Conservation (phyloP, 2,329 filamentous ascomycete genomes). For the Colletotrichum sp. region DNA sequence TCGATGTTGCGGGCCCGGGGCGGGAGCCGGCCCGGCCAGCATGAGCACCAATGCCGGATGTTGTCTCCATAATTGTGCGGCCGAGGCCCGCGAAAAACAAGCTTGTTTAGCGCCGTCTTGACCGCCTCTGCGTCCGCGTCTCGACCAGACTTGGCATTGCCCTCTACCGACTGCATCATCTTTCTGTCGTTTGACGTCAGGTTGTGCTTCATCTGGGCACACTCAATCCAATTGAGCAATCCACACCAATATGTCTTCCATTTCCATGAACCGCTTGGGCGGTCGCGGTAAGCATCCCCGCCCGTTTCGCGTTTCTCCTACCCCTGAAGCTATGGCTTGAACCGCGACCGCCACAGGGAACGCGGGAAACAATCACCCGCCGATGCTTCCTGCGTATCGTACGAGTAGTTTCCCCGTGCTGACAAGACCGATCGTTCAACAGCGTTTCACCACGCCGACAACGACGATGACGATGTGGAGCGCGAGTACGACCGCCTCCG, state of each 20-base stretch:
- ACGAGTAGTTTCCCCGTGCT: neutral
- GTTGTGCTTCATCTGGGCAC: neutral
- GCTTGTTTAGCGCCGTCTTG: constrained; percentile 18
- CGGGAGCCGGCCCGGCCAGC: constrained; percentile 1
- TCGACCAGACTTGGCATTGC: neutral
- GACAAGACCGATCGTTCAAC: constrained; percentile 1
- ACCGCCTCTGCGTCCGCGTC: neutral
- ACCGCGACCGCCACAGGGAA: neutral
- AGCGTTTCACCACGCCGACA: constrained; percentile 80
- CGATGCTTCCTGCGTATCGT: neutral
- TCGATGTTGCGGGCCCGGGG: neutral
- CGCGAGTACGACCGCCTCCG: constrained; percentile 92
- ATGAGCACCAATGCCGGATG: neutral
- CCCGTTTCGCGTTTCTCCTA: neutral
- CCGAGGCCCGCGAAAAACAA: constrained; percentile 18
- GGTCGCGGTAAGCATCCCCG: constrained; percentile 20
- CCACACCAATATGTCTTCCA: constrained; percentile 7
- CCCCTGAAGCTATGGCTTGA: neutral
- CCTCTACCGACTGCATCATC: neutral
- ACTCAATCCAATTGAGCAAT: neutral
- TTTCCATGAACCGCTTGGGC: constrained; percentile 23
- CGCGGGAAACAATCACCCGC: neutral
- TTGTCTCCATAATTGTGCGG: neutral
- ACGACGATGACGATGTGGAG: constrained; percentile 70
- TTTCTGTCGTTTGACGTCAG: neutral